These are phyloP conservation scores for Aspergillus coremiiformis DNA, from an alignment of 495 filamentous ascomycete species.

Conservation along the genomic window DNA sequence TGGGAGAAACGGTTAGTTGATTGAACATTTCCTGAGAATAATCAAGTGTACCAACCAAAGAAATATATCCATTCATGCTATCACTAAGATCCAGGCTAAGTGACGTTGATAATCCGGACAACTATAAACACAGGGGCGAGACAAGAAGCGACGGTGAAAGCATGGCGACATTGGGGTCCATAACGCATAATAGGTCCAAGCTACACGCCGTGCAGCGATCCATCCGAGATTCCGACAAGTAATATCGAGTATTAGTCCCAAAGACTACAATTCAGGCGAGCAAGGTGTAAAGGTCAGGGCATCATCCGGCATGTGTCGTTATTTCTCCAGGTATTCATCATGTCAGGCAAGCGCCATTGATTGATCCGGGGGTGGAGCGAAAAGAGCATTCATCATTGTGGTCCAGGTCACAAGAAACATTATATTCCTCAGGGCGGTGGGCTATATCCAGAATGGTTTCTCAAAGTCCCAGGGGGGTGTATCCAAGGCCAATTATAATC, in stretches of 20 bases:
- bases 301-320: neutral
- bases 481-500: slow-evolving; percentile 18
- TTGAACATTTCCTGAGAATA: neutral
- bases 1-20: slow-evolving; percentile 9
- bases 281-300: neutral
- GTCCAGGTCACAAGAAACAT: neutral
- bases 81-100: neutral
- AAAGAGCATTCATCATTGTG: neutral
- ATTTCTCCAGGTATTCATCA: neutral
- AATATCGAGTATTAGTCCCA: neutral
- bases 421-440: neutral
- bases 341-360: neutral
- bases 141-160: neutral
- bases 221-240: neutral
- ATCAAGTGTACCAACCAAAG: neutral
- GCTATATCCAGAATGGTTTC: neutral
- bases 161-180: neutral
- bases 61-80: neutral
- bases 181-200: neutral
- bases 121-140: neutral
- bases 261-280: slow-evolving; percentile 1
- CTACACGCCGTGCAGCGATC: neutral
- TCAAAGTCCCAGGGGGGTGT: slow-evolving; percentile 3
- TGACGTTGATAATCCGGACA: neutral
- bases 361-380: neutral